Base-by-base conservation (phyloP, 257 asterid species). In the Ocimum tenuiflorum region DNA sequence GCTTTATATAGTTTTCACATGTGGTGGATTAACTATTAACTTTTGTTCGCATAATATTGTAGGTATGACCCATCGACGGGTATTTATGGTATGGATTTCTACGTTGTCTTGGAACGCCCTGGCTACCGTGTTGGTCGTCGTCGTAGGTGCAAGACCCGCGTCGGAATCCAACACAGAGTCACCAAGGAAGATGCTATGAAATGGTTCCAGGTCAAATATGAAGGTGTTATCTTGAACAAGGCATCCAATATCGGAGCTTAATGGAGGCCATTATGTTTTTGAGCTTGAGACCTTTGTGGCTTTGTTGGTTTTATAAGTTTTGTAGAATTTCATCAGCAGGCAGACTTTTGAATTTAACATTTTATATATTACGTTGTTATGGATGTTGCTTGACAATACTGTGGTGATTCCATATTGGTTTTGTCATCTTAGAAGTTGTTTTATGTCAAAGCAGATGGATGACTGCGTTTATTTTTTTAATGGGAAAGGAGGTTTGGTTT, bases 21-120 rank as follows among this genome's bases (percentile, higher is more conserved):
- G n/a, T 13, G 39, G 10, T 31, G 9, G 15, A 6, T 46, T 5
- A 22, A 20, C 3, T 15, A 14, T 36, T 38, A 29, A 29, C 31
- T 0, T 31, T 22, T 9, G 10, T 11, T 9, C 9, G 42, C 12
- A 36, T 17, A 35, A 35, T 54, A 15, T 12, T 69, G 8, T 27
- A 79, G 84, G 74, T 79, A 79, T 13, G 84, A 79, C 41, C 84
- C 84, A 12, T 79, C 84, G 17, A 79, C 84, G 7, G 84, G 84
- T 73, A 79, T 79, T 20, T 79, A 79, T 6, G 84, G 84, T 14
- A 79, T 79, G 84, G 84, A 79, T 57, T 79, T 79, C 65, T 79
- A 68, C 0, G 77, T 79, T 2, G 81, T 79, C 36, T 60, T 79
- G 79, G 84, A 79, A 33, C 84, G 84, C 18, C 84, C 84, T 1